Conservation (phyloP, 768 basidiomycete genomes). For the Podaxis mareebaensis region DNA sequence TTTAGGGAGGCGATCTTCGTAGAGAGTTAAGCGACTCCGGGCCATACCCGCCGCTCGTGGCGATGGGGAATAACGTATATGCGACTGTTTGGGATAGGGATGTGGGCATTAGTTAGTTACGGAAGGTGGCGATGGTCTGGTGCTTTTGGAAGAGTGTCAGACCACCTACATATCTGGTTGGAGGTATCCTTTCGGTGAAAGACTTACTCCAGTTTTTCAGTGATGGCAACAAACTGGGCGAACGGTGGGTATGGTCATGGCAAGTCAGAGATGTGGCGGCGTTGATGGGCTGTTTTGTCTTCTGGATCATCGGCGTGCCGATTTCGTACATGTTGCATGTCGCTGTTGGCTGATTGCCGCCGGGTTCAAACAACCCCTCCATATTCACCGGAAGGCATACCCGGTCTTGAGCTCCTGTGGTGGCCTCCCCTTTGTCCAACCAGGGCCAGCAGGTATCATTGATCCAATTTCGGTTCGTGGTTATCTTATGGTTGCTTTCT, state of each 20-base stretch:
- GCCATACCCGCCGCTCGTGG: not conserved
- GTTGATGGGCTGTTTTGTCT: conserved; percentile 2
- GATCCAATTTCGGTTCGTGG: not conserved
- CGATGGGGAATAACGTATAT: not conserved
- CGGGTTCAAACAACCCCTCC: not conserved
- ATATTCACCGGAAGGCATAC: conserved; percentile 2
- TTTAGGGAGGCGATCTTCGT: not conserved
- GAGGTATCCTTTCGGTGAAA: not conserved
- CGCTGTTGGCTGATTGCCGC: conserved; percentile 1
- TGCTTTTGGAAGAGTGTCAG: no score
- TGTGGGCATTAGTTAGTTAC: not conserved
- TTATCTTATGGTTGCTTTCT: not conserved
- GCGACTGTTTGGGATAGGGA: not conserved
- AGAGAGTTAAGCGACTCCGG: not conserved
- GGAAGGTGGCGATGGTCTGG: not conserved
- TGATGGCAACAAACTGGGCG: not conserved
- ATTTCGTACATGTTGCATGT: conserved; percentile 1
- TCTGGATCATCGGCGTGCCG: not conserved
- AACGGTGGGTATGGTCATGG: not conserved
- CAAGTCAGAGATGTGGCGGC: not conserved
- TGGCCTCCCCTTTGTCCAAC: not conserved
- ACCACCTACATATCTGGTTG: not conserved
- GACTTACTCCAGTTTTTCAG: not conserved
- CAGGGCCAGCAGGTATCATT: not conserved
- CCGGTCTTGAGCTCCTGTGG: conserved; percentile 6